Percentiles rank a stretch among this genome's conserved stretches.
phyloP scores from a whole-genome alignment of 148 eudicot genomes.

The Camellia japonica region DNA sequence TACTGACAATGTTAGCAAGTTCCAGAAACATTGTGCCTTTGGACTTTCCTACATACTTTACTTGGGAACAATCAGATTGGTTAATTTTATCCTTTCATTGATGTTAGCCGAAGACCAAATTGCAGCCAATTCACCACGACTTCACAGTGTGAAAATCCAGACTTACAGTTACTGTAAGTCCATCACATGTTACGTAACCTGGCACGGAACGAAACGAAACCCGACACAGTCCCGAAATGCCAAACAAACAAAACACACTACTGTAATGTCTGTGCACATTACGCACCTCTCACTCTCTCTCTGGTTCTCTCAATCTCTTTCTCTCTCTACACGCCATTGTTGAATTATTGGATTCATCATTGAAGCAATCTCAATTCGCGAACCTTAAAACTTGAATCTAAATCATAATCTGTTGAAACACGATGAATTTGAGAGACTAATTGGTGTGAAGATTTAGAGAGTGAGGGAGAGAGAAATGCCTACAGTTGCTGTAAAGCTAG shows the following conservation, averaged over 20 bases:
- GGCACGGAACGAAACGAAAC: background rate
- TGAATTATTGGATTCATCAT: background rate
- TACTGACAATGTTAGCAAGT: no score
- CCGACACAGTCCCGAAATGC: slow-evolving; percentile 5
- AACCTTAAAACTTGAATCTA: background rate
- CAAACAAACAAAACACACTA: background rate
- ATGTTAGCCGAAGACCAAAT: no score
- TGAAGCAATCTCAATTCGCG: background rate
- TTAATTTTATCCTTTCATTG: no score
- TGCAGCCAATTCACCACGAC: no score
- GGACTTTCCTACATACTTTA: no score
- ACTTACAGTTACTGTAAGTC: background rate
- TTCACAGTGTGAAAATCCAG: no score
- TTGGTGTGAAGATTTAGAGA: background rate
- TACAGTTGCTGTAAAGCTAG: slow-evolving; percentile 78
- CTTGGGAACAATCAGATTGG: no score
- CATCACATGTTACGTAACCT: background rate
- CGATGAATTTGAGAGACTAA: background rate
- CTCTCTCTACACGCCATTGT: slow-evolving; percentile 13
- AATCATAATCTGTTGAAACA: background rate
- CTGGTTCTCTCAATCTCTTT: background rate
- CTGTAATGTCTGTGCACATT: background rate
- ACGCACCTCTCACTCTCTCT: background rate
- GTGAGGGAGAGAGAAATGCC: slow-evolving; percentile 51
- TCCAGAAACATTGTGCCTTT: no score